Evolutionary conservation across 805 yeast species (phyloP), one percentile per base, ranked within the genome.

Genomic region (Ogataea angusta): DNA sequence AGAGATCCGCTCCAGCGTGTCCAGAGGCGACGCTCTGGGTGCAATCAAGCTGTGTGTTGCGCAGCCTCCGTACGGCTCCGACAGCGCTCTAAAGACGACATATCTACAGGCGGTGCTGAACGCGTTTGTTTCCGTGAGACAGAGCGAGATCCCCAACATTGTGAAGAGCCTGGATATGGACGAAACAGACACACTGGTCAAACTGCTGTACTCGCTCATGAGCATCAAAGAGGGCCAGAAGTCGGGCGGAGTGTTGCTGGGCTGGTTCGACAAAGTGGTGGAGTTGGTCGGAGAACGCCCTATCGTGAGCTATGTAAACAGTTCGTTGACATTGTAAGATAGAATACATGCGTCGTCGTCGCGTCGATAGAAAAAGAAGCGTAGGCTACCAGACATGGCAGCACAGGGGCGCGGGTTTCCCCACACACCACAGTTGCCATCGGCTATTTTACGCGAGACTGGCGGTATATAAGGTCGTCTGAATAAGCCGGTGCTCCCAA

Each of bases 201-300:
- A 93, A 61, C 86, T 85, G 60, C 68, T 93, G 39, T 93, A 90
- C 66, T 83, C 82, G 56, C 88, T 88, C 22, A 88, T 93, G 95
- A 69, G 80, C 32, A 66, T 81, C 9, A 74, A 81, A 22, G 80
- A 78, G 51, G 90, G 93, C 9, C 86, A 87, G 49, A 85, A 83
- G 54, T 88, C 82, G 48, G 95, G 96, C 14, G 95, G 95, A 34
- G 72, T 82, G 34, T 63, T 93, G 52, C 75, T 93, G 53, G 78
- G 83, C 23, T 93, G 99, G 99, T 87, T 83, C 59, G 97, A 91
- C 52, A 89, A 88, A 65, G 77, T 91, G 14, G 81, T 87, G 26
- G 95, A 84, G 46, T 67, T 76, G 15, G 78, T 90, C 12, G 98
- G 98, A 14, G 81, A 84, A 58, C 96, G 95, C 10, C 85, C 95